phyloP scores from a whole-genome alignment of 352 stramenopile genomes.

The Globisporangium megalacanthum region DNA sequence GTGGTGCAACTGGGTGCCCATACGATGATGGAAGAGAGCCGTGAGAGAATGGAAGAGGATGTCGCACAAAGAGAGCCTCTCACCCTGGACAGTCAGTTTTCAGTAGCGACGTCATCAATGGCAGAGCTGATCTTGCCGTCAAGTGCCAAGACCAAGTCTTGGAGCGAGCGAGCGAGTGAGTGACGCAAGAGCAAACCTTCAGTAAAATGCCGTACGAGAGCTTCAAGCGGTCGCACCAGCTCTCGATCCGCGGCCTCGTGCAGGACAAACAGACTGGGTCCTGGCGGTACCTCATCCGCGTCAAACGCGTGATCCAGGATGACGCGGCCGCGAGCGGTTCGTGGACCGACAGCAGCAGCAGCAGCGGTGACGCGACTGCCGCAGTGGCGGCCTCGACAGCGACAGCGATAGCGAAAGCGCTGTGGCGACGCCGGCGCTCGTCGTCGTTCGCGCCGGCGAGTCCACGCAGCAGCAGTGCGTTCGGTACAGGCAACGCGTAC shows the following conservation, averaged over 20 bases:
- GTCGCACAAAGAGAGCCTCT: neutral
- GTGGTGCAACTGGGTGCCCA: neutral
- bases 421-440: constrained; percentile 10
- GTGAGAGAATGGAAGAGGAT: neutral
- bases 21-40: constrained; percentile 1
- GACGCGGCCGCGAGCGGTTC: constrained; percentile 8
- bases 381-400: neutral
- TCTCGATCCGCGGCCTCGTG: constrained; percentile 63
- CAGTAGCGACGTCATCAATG: too few relatives aligned
- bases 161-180: too few relatives aligned
- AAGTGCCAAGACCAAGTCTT: too few relatives aligned
- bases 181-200: too few relatives aligned
- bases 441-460: constrained; percentile 10
- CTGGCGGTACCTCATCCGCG: constrained; percentile 65
- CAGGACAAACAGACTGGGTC: constrained; percentile 44
- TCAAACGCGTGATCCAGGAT: constrained; percentile 38
- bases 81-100: neutral
- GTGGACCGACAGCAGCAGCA: neutral
- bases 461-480: constrained; percentile 6
- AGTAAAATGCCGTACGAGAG: constrained; percentile 67
- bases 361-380: constrained; percentile 2
- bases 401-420: neutral
- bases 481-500: constrained; percentile 28
- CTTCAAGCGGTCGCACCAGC: constrained; percentile 49
- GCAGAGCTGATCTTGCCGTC: neutral